Evolutionary conservation across 1,139 yeast genomes (phyloP).

Genomic region (Meyerozyma athensensis): DNA sequence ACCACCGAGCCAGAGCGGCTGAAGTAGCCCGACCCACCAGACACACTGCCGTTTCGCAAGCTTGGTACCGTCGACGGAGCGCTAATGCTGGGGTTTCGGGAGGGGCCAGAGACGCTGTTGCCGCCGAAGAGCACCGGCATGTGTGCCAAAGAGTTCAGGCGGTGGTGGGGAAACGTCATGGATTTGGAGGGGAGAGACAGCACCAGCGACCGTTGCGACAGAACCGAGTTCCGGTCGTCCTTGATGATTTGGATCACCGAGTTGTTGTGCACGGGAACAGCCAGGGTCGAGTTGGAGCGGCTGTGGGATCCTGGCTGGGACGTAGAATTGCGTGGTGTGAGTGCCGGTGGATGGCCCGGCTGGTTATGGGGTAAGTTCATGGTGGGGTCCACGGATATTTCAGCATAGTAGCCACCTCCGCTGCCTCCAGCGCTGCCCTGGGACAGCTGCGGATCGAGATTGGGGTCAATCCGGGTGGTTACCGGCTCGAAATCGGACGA

Average conservation of each 20-base stretch:
- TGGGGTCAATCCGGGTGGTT: conserved; percentile 27
- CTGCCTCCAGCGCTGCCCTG: conserved; percentile 24
- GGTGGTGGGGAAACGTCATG: conserved; percentile 49
- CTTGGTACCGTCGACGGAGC: conserved; percentile 36
- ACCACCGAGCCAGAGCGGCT: conserved; percentile 45
- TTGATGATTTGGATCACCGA: conserved; percentile 41
- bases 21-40: conserved; percentile 32
- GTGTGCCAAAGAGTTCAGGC: conserved; percentile 40
- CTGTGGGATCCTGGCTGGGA: conserved; percentile 12
- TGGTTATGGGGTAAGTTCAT: conserved; percentile 46
- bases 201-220: conserved; percentile 35
- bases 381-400: conserved; percentile 43
- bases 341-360: conserved; percentile 29
- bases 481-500: conserved; percentile 12
- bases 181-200: conserved; percentile 44
- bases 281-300: conserved; percentile 7
- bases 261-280: conserved; percentile 27
- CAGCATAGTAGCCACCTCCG: conserved; percentile 47
- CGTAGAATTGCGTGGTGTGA: conserved; percentile 38
- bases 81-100: conserved; percentile 38
- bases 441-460: conserved; percentile 32
- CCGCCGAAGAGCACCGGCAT: conserved; percentile 43
- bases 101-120: conserved; percentile 37
- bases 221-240: conserved; percentile 36
- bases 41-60: conserved; percentile 40